Percentiles rank a stretch among this genome's conserved stretches.
These are phyloP conservation scores for Adansonia grandidieri DNA, from an alignment of 441 rosid genomes.

Conservation along the genomic window DNA sequence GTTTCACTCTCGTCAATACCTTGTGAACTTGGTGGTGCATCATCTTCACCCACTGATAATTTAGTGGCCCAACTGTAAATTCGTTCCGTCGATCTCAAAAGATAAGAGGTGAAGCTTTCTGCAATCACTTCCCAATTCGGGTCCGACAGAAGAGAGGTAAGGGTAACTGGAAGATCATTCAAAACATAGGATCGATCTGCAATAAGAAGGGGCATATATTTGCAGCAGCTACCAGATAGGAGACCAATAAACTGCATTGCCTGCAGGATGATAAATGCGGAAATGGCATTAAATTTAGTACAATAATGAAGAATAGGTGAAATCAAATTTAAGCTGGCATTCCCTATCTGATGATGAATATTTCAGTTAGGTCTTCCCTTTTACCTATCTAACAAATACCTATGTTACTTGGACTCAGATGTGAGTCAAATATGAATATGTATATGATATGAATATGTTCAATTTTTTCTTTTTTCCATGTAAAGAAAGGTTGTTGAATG, in stretches of 20 bases:
- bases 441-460: too few relatives aligned
- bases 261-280: conserved; percentile 41
- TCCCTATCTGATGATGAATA: not conserved
- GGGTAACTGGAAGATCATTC: conserved; percentile 75
- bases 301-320: not conserved
- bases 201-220: conserved; percentile 84
- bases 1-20: conserved; percentile 55
- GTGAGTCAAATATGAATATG: too few relatives aligned
- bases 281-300: not conserved
- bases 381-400: not conserved
- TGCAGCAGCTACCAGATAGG: conserved; percentile 79
- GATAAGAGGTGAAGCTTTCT: conserved; percentile 53
- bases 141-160: conserved; percentile 62
- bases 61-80: conserved; percentile 53
- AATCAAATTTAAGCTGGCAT: too few relatives aligned
- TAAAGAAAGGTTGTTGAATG: too few relatives aligned
- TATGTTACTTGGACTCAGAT: too few relatives aligned
- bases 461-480: too few relatives aligned
- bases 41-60: conserved; percentile 33
- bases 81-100: conserved; percentile 68
- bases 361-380: not conserved
- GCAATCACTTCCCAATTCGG: conserved; percentile 62
- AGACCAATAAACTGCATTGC: conserved; percentile 74
- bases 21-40: conserved; percentile 29
- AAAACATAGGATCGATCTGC: conserved; percentile 58